Base-by-base conservation (phyloP, 441 rosid species). In the Manihot esculenta region DNA sequence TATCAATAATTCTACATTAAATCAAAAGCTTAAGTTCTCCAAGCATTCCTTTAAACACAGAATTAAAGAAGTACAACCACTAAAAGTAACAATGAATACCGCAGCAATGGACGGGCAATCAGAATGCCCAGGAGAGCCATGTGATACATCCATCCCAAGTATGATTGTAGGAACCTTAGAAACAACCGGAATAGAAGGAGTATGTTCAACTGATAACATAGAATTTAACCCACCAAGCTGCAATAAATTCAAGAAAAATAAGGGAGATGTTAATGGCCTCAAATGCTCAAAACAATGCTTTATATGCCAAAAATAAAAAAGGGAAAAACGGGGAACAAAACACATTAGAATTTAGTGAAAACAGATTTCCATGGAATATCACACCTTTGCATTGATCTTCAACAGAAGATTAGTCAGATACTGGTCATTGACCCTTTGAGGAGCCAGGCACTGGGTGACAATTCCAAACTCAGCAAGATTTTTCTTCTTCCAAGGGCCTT, bases 171-270 rank as follows among this genome's bases (percentile, higher is more conserved):
- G 95, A 59, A 77, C 81, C 74, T 86, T 88, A 1, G 97, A 89
- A 47, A 89, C 84, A 55, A 89, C 20, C 0, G 90, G 90, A 35
- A 89, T 81, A 27, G 78, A 77, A 3, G 86, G 88, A 23, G 90
- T 72, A 2, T 81, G 88, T 66, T 91, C 97, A 55, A 82, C 64
- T 2, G 85, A 78, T 56, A 89, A 74, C 66, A 91, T 5, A 51
- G 93, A 83, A 78, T 91, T 89, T 53, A 91, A 78, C 51, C 93
- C 97, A 50, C 95, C 97, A 56, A 91, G 90, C 97, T 91, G 81
- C 70, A 48, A 48, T 4, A 13, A 17, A 12, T 13, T 48, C 4
- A 18, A 48, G 14, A 0, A 48, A 48, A 11, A 11, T 48, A 14
- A 5, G 3, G 15, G 51, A 48, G 7, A 35, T 2, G 14, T 48